Conservation (phyloP, 805 yeast species). For the Suhomyces canberraensis region DNA sequence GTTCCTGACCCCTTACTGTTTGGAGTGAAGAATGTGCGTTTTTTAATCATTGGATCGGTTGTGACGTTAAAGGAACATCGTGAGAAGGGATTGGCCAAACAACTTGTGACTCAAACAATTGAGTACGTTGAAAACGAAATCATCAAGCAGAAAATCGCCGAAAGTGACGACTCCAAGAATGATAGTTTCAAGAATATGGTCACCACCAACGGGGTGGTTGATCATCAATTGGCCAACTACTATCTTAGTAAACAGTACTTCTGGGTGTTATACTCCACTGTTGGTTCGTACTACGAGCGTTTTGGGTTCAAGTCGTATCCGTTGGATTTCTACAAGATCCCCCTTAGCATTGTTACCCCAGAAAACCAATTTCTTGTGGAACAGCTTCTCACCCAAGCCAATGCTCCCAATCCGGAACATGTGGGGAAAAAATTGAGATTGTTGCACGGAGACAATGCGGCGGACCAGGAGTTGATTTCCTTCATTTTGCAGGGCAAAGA, state of each 20-base stretch:
- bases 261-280: constrained; percentile 65
- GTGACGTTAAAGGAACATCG: constrained; percentile 25
- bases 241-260: constrained; percentile 34
- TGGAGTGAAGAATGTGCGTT: constrained; percentile 32
- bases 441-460: constrained; percentile 18
- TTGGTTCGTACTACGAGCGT: constrained; percentile 61
- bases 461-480: constrained; percentile 29
- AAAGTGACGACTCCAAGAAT: constrained; percentile 19
- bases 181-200: constrained; percentile 35
- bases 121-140: constrained; percentile 30
- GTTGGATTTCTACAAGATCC: constrained; percentile 32
- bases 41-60: constrained; percentile 25
- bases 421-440: constrained; percentile 30
- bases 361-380: constrained; percentile 21
- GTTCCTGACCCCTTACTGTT: constrained; percentile 29
- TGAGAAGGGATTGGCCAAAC: constrained; percentile 27
- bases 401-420: constrained; percentile 1
- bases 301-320: constrained; percentile 54
- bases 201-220: constrained; percentile 24
- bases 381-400: constrained; percentile 14
- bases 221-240: constrained; percentile 28
- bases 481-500: constrained; percentile 33
- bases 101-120: constrained; percentile 25
- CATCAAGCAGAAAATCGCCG: constrained; percentile 21
- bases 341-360: constrained; percentile 15